A percentile compares a stretch with the other conserved stretches of the same genome.
Conservation (phyloP, 2,329 filamentous ascomycete species). For the Colletotrichum tamarilloi region DNA sequence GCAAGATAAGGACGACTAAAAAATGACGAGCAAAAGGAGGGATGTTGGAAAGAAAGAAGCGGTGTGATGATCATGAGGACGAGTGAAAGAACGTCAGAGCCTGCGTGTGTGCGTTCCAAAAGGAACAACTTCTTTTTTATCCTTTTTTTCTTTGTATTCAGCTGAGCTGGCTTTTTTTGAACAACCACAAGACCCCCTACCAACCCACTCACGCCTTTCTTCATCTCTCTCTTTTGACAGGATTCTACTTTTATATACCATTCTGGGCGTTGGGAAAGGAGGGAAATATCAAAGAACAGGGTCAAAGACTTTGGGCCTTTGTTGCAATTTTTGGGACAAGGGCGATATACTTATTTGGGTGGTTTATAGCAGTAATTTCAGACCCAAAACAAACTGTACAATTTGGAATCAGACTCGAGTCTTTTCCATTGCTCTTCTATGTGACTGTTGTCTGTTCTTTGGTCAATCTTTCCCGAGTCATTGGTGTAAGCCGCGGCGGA, state of each 20-base stretch:
- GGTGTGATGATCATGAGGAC: conserved; percentile 17
- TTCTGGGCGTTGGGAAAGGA: conserved; percentile 36
- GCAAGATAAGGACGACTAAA: conserved; percentile 36
- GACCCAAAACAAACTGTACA: conserved; percentile 9
- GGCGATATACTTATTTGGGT: neutral
- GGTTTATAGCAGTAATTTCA: conserved; percentile 32
- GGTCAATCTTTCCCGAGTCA: too few relatives aligned
- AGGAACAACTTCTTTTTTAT: conserved; percentile 5
- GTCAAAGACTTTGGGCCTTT: conserved; percentile 10
- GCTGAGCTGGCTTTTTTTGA: conserved; percentile 19
- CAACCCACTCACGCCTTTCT: neutral
- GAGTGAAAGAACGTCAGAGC: neutral
- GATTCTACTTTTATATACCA: conserved; percentile 34
- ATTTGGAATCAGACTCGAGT: neutral
- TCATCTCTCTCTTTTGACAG: neutral
- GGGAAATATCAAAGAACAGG: conserved; percentile 7
- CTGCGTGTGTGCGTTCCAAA: neutral
- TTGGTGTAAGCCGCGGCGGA: neutral
- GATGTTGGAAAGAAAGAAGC: neutral
- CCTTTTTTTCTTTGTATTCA: conserved; percentile 28
- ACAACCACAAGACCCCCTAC: neutral
- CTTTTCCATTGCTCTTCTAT: neutral
- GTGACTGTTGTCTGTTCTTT: neutral
- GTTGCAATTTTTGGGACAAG: neutral
- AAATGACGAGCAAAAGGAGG: conserved; percentile 24